A percentile compares a stretch with the other conserved stretches of the same genome.
Evolutionary conservation across 2,329 filamentous ascomycete species (phyloP).

Genomic region (Ramularia endophylla): DNA sequence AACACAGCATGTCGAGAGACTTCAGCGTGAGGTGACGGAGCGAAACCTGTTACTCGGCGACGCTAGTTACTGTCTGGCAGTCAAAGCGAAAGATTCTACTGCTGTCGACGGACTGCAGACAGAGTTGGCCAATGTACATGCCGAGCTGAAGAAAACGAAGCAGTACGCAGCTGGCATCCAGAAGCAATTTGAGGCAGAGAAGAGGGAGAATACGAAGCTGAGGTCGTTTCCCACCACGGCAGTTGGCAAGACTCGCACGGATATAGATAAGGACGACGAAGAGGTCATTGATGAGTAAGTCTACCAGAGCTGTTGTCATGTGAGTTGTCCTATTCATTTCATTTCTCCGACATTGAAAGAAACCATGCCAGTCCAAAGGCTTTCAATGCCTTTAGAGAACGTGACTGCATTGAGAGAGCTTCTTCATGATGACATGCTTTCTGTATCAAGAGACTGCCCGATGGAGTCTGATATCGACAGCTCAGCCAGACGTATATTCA

Average conservation of each 20-base stretch:
- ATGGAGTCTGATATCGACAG: too few species aligned
- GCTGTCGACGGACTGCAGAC: not conserved
- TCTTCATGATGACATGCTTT: too few species aligned
- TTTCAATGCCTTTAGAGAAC: too few species aligned
- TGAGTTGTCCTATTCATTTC: too few species aligned
- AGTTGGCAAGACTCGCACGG: slow-evolving; percentile 6
- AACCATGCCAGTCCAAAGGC: too few species aligned
- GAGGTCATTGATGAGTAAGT: slow-evolving; percentile 6
- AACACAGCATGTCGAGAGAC: slow-evolving; percentile 5
- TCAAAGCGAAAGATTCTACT: not conserved
- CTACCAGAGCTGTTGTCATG: too few species aligned
- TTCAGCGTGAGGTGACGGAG: slow-evolving; percentile 2
- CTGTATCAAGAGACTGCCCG: too few species aligned
- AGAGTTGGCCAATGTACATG: slow-evolving; percentile 9
- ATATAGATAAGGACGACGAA: slow-evolving; percentile 16
- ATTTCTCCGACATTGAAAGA: too few species aligned
- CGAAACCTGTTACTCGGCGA: slow-evolving; percentile 4
- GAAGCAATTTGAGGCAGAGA: slow-evolving; percentile 16
- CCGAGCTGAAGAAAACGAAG: slow-evolving; percentile 10
- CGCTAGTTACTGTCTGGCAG: not conserved
- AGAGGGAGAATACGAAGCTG: slow-evolving; percentile 7
- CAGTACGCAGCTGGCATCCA: slow-evolving; percentile 8
- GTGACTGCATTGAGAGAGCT: too few species aligned
- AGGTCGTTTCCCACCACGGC: slow-evolving; percentile 6
- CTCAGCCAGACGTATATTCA: too few species aligned